phyloP scores from a whole-genome alignment of 371 early-diverging fungal species.

The Lichtheimia ramosa region DNA sequence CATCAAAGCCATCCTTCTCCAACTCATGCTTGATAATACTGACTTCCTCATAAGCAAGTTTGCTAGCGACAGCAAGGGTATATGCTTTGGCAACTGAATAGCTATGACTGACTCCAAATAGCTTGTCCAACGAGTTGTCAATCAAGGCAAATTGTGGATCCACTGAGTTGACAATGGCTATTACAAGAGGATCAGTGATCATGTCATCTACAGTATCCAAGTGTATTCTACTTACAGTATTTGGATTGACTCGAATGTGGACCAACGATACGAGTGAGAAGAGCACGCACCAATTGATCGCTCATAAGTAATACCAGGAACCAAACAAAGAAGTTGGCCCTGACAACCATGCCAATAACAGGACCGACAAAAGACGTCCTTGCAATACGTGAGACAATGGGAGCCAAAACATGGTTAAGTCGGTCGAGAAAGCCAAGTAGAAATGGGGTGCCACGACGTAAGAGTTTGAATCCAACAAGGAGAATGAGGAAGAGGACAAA shows the following conservation, averaged over 20 bases:
- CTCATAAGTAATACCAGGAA: constrained; percentile 37
- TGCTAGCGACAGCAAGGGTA: constrained; percentile 54
- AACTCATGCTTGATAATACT: constrained; percentile 58
- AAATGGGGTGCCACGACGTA: constrained; percentile 36
- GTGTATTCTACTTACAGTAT: constrained; percentile 28
- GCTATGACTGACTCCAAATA: constrained; percentile 7
- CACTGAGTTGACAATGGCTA: constrained; percentile 37
- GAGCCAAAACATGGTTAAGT: constrained; percentile 24
- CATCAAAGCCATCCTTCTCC: constrained; percentile 54
- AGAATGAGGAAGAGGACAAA: constrained; percentile 24
- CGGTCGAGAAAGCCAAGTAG: constrained; percentile 19
- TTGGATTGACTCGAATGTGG: constrained; percentile 31
- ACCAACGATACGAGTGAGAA: constrained; percentile 32
- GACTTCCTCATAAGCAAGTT: constrained; percentile 59
- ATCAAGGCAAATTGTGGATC: constrained; percentile 31
- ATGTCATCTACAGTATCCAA: no score
- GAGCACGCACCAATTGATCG: constrained; percentile 34
- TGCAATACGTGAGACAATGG: constrained; percentile 27
- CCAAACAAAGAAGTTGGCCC: constrained; percentile 36
- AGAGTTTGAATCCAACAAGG: constrained; percentile 33
- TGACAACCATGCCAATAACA: constrained; percentile 22
- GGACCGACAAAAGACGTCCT: constrained; percentile 32
- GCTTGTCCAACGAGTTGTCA: constrained; percentile 4
- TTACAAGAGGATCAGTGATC: no score
- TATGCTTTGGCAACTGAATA: constrained; percentile 57